Base-by-base conservation (phyloP, 2,329 filamentous ascomycete species). In the Penicillium sp. region DNA sequence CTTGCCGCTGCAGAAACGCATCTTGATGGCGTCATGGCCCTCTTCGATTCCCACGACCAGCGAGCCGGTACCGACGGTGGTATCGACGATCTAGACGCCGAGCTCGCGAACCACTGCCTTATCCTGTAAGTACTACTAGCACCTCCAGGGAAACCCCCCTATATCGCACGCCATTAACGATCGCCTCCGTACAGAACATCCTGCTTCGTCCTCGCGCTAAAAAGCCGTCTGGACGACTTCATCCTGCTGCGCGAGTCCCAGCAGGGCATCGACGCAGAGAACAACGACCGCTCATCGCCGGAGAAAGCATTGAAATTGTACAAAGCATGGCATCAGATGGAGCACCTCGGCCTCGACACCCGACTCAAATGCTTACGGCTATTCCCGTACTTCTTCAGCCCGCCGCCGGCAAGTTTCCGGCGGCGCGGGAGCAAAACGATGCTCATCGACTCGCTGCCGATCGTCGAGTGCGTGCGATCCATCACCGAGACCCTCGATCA, bases 331-430 rank as follows among this genome's bases (percentile, higher is more conserved):
- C 54, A 56, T 26, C 26, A 26, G n/a, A 46, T 56, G n/a, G 54
- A 56, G 54, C 5, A 48, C 1, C 17, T 23, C 7, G 54, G 54
- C 7, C 41, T 56, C 5, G 54, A 47, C 3, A 48, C 41, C n/a
- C 30, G 54, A 23, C 23, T 56, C 7, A 56, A 23, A 23, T 41
- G 41, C 44, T 7, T 56, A n/a, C 54, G 54, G 11, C 11, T 56
- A 3, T 56, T 56, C 41, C 54, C 54, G 5, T 48, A 48, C 31
- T 56, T 56, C 19, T 56, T 56, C 41, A 47, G 41, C 41, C 44
- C 35, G 23, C 54, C 54, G 9, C 54, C 54, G 54, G 17, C 23
- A 8, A n/a, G 47, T 11, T 9, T 26, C 15, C 54, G 41, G 41
- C 54, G 26, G 26, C 26, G 26, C 26, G 5, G 5, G 5, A 26